Evolutionary conservation across 148 eudicot species (phyloP), one percentile per base, ranked within the genome.

Genomic region (Fagopyrum tataricum): DNA sequence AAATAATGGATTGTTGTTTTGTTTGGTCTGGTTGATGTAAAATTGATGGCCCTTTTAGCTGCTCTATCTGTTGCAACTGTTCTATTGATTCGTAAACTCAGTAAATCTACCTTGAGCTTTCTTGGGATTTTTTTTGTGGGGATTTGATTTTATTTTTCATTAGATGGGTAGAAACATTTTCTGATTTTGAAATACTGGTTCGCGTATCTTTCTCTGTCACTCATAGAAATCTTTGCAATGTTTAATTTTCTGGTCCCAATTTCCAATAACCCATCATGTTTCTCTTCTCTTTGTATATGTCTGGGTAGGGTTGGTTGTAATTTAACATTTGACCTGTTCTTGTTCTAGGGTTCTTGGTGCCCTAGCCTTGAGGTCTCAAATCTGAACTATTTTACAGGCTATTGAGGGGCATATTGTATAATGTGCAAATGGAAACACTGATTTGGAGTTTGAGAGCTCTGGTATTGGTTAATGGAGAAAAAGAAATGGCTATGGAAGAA

Each of bases 401-500:
- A 15, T 24, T 14, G 55, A 49, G 66, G 39, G 15, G 6, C 44
- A 64, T 37, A 15, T 64, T 64, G 44, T 9, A 64, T 64, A 39
- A 64, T 64, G 44, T 15, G 7, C 43, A 37, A 37, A 64, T 39
- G 44, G 44, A 37, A 46, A 78, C 42, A 56, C 11, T 70, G 44
- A 69, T 74, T 7, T 58, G 55, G 71, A 79, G 67, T 70, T 40
- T 61, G 39, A 70, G 58, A 66, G 61, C 24, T 31, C 20, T 74
- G 74, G 24, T 48, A 47, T 21, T 70, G 68, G 46, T 20, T 72
- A 74, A 83, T 88, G 92, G 89, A 86, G 43, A 86, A 86, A 75
- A 87, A 86, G 78, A 91, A 84, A 78, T 91, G 96, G 93, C 79
- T 81, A 76, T 91, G 96, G 96, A 87, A 87, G 80, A 88, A 81